phyloP scores from a whole-genome alignment of 1,139 yeast species.

The Saccharomycopsis hybrid region DNA sequence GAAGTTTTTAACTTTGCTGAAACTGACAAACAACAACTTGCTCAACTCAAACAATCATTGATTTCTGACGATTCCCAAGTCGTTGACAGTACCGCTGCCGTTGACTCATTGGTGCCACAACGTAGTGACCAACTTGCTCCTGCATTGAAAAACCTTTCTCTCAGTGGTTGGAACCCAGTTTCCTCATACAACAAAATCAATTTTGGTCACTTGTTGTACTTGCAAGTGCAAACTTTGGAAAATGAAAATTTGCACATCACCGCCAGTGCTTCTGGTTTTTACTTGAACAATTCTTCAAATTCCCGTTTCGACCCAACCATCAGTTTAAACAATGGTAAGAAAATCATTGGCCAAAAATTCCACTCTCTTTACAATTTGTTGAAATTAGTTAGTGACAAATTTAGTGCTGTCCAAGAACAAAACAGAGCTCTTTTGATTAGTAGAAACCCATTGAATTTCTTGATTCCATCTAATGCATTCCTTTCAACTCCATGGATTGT shows the following conservation, averaged over 20 bases:
- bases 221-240: constrained; percentile 72
- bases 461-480: constrained; percentile 54
- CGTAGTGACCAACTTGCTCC: constrained; percentile 30
- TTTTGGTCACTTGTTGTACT: constrained; percentile 76
- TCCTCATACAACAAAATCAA: constrained; percentile 49
- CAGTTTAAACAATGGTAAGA: constrained; percentile 21
- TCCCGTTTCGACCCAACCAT: constrained; percentile 63
- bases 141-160: constrained; percentile 47
- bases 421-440: constrained; percentile 39
- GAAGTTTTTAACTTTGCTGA: constrained; percentile 26
- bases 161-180: constrained; percentile 88
- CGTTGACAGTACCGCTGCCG: constrained; percentile 22
- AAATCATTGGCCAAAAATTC: constrained; percentile 21
- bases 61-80: background rate
- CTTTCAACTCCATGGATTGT: constrained; percentile 77
- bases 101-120: constrained; percentile 18
- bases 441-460: constrained; percentile 48
- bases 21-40: constrained; percentile 29
- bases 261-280: constrained; percentile 73
- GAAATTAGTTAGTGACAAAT: constrained; percentile 47
- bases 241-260: constrained; percentile 76
- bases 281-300: constrained; percentile 60
- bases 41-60: constrained; percentile 23
- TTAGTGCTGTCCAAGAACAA: constrained; percentile 35
- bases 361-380: constrained; percentile 51